Evolutionary conservation across 108 stramenopile genomes (phyloP), one percentile per base, ranked within the genome.

Genomic region (Skeletonema costatum): DNA sequence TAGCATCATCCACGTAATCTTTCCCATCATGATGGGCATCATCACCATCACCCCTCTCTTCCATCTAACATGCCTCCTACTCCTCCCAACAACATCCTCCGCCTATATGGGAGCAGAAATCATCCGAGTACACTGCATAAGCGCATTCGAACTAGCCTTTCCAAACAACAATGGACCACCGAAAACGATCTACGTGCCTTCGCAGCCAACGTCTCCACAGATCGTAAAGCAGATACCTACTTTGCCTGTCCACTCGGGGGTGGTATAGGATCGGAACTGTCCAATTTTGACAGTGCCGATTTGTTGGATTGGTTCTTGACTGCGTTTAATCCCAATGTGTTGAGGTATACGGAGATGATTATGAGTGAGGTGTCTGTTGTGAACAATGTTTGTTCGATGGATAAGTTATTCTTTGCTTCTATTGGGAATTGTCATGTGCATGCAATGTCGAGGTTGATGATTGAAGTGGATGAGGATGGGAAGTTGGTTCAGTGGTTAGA

Each of bases 331-430:
- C 63, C 63, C 7, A 64, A 64, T 21, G 30, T 64, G 7, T 64
- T 64, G 32, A 19, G 38, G 38, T 64, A 64, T 64, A 64, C 63
- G 2, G 63, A 64, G 38, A 38, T 64, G 5, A 64, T 64, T 14
- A 64, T 36, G 8, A 38, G 36, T 17, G 63, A 64, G 63, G 63
- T 64, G 38, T 64, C 63, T 19, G 63, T 64, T 0, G 63, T 64
- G 2, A 64, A 64, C 32, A 64, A 64, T 39, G 63, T 64, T 64
- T 64, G 63, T 19, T 38, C 41, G 14, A 38, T 64, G 63, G 63
- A 64, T 10, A 64, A 64, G 33, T 9, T 64, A 11, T 64, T 64
- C 63, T 64, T 64, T 64, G 63, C 63, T 9, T 19, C 25, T 0
- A 64, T 64, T 38, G 63, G 63, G 0, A 64, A 64, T 7, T 64